Evolutionary conservation across 257 asterid species (phyloP), one percentile per base, ranked within the genome.

Genomic region (Salvia splendens): DNA sequence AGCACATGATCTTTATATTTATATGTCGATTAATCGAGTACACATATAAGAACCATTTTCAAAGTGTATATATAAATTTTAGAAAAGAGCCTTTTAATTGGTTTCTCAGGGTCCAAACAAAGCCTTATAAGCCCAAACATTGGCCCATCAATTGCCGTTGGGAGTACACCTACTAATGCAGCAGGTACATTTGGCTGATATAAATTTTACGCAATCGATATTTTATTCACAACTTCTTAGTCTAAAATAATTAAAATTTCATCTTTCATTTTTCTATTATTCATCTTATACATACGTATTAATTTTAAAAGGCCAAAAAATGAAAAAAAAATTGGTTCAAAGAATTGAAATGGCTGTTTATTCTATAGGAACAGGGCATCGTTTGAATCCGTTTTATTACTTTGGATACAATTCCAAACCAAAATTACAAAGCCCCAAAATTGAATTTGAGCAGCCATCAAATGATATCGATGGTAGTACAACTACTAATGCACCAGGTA

Each of bases 321-420:
- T 17, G 20, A 17, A 17, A 17, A 17, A n/a, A n/a, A n/a, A n/a
- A n/a, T 46, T 3, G 51, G 17, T 12, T 12, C n/a, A 46, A 46
- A 3, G 51, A 33, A 33, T 4, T 33, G 38, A 33, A 33, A 5
- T 33, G 38, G 38, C 4, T 33, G 4, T 33, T 4, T 33, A 4
- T 2, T 24, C 3, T 24, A 24, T 24, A 33, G 6, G 38, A 33
- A 48, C 80, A 82, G 91, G 83, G 52, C 67, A 77, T 15, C 14
- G 61, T 38, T 80, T 82, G 64, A 71, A 81, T 43, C 79, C 78
- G 0, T 75, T 84, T 8, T 63, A 53, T 5, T 30, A 77, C 38
- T 87, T 86, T 42, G 80, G 80, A 17, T 46, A 11, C 36, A 55
- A 65, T 33, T 33, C 5, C 6, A 3, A 3, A 46, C 41, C 52